A percentile compares a stretch with the other conserved stretches of the same genome.
Evolutionary conservation across 2,329 filamentous ascomycete genomes (phyloP).

Genomic region (Trichoderma sp.): DNA sequence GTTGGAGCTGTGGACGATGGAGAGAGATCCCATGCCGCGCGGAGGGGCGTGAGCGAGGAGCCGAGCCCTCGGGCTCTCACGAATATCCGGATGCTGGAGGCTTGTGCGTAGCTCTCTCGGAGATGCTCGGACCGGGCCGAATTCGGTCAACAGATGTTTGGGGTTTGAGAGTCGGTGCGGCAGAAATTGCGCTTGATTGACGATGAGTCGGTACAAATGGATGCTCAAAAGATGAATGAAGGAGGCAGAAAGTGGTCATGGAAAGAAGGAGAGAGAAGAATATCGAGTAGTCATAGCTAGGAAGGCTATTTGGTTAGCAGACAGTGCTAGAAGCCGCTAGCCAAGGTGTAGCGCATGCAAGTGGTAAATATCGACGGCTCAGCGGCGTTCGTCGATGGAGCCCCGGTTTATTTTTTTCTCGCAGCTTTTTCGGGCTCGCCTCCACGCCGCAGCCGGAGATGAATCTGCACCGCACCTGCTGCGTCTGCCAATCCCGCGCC

Average conservation of each 20-base stretch:
- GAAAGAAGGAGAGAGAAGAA: background rate
- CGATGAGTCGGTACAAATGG: background rate
- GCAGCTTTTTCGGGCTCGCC: background rate
- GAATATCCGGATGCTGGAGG: background rate
- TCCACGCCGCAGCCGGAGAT: conserved; percentile 23
- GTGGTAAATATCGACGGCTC: background rate
- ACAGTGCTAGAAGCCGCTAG: background rate
- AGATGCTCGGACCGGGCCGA: conserved; percentile 20
- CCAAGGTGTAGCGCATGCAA: background rate
- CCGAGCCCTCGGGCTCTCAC: conserved; percentile 15
- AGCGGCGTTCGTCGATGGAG: background rate
- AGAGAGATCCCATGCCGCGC: conserved; percentile 27
- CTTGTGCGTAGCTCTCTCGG: conserved; percentile 9
- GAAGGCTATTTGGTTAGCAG: background rate
- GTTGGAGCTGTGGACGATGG: conserved; percentile 24
- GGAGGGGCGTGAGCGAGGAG: conserved; percentile 20
- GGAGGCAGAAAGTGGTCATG: background rate
- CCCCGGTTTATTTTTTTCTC: background rate
- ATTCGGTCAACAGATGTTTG: background rate
- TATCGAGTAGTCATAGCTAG: conserved; percentile 19
- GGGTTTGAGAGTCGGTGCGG: background rate
- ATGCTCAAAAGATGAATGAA: background rate
- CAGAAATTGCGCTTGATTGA: background rate
- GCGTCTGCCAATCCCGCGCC: background rate
- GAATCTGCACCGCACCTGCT: conserved; percentile 7